These are phyloP conservation scores for Alternaria gansuensis DNA, from an alignment of 2,329 filamentous ascomycete genomes.

Conservation along the genomic window DNA sequence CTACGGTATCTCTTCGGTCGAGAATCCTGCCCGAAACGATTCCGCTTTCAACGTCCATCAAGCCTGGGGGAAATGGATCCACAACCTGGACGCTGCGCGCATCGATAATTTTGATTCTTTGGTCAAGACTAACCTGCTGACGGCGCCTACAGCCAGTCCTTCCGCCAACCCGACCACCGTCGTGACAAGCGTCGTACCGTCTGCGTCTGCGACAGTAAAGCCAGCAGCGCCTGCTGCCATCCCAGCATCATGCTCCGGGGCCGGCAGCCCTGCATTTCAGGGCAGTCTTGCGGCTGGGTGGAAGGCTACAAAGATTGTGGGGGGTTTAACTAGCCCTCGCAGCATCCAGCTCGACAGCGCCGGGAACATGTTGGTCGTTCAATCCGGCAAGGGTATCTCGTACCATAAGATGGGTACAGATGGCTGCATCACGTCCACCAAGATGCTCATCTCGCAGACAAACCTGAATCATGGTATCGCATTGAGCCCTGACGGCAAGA, in stretches of 20 bases:
- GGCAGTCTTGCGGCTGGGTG: conserved; percentile 42
- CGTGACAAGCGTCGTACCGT: conserved; percentile 33
- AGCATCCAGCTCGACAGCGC: conserved; percentile 45
- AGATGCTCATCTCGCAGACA: conserved; percentile 45
- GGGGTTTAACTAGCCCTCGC: conserved; percentile 44
- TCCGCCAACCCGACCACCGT: conserved; percentile 31
- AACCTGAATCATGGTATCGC: conserved; percentile 62
- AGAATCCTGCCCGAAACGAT: conserved; percentile 42
- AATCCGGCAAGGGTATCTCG: conserved; percentile 47
- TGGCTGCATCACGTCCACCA: conserved; percentile 44
- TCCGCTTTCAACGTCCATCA: conserved; percentile 47
- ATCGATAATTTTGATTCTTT: conserved; percentile 43
- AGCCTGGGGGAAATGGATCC: conserved; percentile 45
- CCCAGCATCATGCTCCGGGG: conserved; percentile 44
- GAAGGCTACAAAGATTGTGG: conserved; percentile 47
- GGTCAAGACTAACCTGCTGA: conserved; percentile 45
- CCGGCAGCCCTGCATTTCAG: conserved; percentile 37
- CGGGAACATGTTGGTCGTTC: conserved; percentile 49
- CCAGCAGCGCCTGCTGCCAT: conserved; percentile 35
- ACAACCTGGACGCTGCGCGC: conserved; percentile 45
- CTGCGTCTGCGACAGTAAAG: conserved; percentile 27
- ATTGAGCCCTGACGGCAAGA: conserved; percentile 57
- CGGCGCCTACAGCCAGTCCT: conserved; percentile 33
- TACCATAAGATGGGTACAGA: conserved; percentile 41
- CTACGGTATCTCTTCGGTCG: conserved; percentile 39